Conservation (phyloP, 352 stramenopile genomes). For the Aphanomyces invadans region DNA sequence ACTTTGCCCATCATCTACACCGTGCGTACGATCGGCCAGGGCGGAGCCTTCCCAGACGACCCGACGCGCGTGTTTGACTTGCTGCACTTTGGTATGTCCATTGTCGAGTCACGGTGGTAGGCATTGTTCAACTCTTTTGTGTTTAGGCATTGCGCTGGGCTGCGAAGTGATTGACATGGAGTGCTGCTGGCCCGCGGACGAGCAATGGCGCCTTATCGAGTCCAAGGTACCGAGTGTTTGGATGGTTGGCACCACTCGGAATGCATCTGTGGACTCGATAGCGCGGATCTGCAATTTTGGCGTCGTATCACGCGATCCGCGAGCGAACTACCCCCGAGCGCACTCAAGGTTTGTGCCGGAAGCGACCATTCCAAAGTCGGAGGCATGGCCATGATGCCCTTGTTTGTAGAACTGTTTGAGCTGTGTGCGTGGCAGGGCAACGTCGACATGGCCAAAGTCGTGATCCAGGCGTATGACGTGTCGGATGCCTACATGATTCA, state of each 20-base stretch:
- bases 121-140: not conserved
- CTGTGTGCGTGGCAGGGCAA: conserved; percentile 57
- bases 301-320: conserved; percentile 67
- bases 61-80: conserved; percentile 81
- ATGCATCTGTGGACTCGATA: too few species aligned
- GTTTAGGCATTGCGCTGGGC: conserved; percentile 38
- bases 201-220: conserved; percentile 43
- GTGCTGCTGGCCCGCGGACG: conserved; percentile 73
- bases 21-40: conserved; percentile 90
- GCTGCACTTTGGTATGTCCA: conserved; percentile 83
- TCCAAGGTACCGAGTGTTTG: too few species aligned
- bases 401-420: conserved; percentile 48
- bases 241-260: too few species aligned
- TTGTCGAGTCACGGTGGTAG: too few species aligned
- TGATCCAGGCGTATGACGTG: conserved; percentile 70
- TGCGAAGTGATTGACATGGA: conserved; percentile 97
- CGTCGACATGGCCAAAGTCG: conserved; percentile 89
- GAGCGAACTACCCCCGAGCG: conserved; percentile 30
- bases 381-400: too few species aligned
- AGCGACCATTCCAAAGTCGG: not conserved
- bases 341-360: not conserved
- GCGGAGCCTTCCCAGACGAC: conserved; percentile 90
- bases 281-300: conserved; percentile 55
- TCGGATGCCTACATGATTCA: conserved; percentile 86
- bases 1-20: conserved; percentile 95